These are phyloP conservation scores for Pisolithus orientalis DNA, from an alignment of 768 basidiomycete genomes.

Conservation along the genomic window DNA sequence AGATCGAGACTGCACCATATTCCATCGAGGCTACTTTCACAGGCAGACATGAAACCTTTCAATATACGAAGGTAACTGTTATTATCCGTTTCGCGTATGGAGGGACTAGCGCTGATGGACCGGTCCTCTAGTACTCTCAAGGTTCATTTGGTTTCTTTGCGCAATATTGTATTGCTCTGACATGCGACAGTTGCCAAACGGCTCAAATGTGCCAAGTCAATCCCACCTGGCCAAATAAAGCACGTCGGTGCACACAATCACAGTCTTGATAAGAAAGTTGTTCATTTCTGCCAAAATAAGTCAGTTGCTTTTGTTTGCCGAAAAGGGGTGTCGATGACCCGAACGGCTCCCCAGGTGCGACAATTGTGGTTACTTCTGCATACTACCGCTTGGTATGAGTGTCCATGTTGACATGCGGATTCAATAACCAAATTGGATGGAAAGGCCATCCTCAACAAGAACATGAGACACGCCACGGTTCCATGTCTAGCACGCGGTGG, in stretches of 20 bases:
- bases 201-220: conserved; percentile 40
- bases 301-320: conserved; percentile 12
- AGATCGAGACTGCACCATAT: conserved; percentile 53
- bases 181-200: conserved; percentile 38
- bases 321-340: too few relatives aligned
- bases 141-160: conserved; percentile 23
- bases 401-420: neutral
- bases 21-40: conserved; percentile 58
- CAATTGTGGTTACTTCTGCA: conserved; percentile 55
- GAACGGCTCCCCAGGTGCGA: conserved; percentile 33
- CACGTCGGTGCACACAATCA: conserved; percentile 48
- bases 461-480: conserved; percentile 54
- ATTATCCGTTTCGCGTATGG: neutral
- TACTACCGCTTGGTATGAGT: conserved; percentile 43
- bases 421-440: neutral
- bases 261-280: conserved; percentile 34
- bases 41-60: conserved; percentile 53
- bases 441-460: conserved; percentile 48
- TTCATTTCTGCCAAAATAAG: conserved; percentile 52
- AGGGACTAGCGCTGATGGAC: neutral
- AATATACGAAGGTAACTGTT: conserved; percentile 51
- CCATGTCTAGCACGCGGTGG: conserved; percentile 49
- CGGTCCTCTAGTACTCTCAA: conserved; percentile 43
- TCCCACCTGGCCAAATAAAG: conserved; percentile 35
- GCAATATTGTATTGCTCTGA: neutral